Conservation (phyloP, 2,329 filamentous ascomycete species). For the Pezizomycotina sp. region DNA sequence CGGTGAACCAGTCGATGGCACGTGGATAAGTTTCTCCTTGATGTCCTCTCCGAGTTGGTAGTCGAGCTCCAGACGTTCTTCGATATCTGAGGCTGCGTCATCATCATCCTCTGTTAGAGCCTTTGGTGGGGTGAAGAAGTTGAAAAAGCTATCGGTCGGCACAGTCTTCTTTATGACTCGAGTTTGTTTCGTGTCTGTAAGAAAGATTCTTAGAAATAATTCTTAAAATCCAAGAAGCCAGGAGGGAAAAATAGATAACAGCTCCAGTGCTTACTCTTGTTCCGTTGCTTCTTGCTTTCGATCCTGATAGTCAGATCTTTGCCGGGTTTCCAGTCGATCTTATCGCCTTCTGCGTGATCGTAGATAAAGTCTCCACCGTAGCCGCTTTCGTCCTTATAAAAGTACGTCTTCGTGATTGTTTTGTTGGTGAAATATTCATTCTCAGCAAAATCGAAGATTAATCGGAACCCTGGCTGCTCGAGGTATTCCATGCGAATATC, state of each 20-base stretch:
- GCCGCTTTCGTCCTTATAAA: constrained; percentile 95
- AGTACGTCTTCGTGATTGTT: constrained; percentile 94
- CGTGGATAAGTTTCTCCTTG: constrained; percentile 98
- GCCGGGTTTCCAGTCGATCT: constrained; percentile 89
- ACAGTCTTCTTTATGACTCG: constrained; percentile 98
- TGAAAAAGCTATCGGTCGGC: constrained; percentile 95
- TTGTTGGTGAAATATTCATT: constrained; percentile 98
- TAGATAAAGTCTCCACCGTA: constrained; percentile 99
- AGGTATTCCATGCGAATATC: constrained; percentile 99
- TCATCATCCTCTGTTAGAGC: constrained; percentile 56
- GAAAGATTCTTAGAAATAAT: constrained; percentile 20
- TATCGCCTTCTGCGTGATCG: constrained; percentile 93
- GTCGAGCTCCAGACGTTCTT: constrained; percentile 93
- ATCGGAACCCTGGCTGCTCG: constrained; percentile 90
- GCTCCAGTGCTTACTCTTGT: constrained; percentile 65
- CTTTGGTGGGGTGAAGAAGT: constrained; percentile 94
- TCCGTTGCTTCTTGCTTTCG: constrained; percentile 98
- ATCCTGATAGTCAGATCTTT: constrained; percentile 88
- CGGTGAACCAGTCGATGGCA: constrained; percentile 98
- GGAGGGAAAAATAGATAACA: background rate
- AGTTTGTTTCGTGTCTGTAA: constrained; percentile 89
- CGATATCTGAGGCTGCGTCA: constrained; percentile 73
- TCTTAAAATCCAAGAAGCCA: background rate
- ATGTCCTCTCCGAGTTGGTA: constrained; percentile 98
- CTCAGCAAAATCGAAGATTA: constrained; percentile 91